Percentiles rank a stretch among this genome's conserved stretches.
These are phyloP conservation scores for Chaetomium tenue DNA, from an alignment of 495 filamentous ascomycete species.

Conservation along the genomic window DNA sequence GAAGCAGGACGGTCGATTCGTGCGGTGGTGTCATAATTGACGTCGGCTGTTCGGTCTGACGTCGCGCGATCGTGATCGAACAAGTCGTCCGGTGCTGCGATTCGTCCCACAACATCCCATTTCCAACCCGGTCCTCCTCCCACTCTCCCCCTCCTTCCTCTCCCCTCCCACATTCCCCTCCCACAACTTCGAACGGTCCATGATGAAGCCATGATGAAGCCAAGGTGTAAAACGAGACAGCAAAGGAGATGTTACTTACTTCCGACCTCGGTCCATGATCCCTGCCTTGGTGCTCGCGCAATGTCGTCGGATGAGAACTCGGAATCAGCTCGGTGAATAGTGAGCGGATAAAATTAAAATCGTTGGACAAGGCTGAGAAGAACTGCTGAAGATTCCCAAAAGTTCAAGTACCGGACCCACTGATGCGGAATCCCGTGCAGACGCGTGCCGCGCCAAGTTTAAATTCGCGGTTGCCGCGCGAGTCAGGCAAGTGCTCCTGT, in stretches of 20 bases:
- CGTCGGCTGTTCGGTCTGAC: no score
- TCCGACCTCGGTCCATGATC: conserved; percentile 39
- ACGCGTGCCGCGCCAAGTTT: not conserved
- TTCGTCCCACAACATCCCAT: not conserved
- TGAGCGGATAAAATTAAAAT: not conserved
- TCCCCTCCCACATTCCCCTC: not conserved
- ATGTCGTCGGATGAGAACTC: not conserved
- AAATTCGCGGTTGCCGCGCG: no score
- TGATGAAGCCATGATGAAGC: not conserved
- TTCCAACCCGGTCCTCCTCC: not conserved
- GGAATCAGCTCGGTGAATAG: not conserved
- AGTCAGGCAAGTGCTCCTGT: no score
- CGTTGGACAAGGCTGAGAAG: conserved; percentile 2
- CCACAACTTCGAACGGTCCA: not conserved
- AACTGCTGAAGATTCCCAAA: not conserved
- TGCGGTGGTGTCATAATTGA: no score
- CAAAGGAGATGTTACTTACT: conserved; percentile 32
- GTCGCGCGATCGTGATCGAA: not conserved
- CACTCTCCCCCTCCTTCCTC: not conserved
- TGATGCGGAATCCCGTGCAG: conserved; percentile 6
- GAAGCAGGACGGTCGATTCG: no score
- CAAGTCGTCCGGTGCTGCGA: not conserved
- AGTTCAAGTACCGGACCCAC: conserved; percentile 8
- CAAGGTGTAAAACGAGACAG: conserved; percentile 20
- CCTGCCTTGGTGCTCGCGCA: not conserved